Percentiles rank a stretch among this genome's conserved stretches.
These are phyloP conservation scores for Phoma sp. DNA, from an alignment of 2,329 filamentous ascomycete genomes.

Conservation along the genomic window DNA sequence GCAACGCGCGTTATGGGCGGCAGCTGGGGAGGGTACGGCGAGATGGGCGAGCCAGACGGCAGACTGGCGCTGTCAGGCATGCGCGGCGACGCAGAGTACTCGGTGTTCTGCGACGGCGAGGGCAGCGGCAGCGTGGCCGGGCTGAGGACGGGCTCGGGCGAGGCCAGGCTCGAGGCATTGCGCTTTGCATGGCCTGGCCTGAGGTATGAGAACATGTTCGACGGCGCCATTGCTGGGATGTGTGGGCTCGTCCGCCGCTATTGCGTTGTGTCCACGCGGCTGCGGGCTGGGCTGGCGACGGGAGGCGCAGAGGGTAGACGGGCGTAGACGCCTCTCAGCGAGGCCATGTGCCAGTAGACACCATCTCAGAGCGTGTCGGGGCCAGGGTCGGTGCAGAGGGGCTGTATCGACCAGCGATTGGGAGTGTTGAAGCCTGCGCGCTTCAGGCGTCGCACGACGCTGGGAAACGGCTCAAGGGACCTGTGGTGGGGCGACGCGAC, in stretches of 20 bases:
- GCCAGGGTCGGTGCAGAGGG: constrained; percentile 6
- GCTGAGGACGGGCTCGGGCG: constrained; percentile 41
- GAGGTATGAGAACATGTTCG: constrained; percentile 51
- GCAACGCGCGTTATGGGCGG: constrained; percentile 51
- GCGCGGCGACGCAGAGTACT: constrained; percentile 43
- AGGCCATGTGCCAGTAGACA: constrained; percentile 39
- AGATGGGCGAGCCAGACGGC: constrained; percentile 45
- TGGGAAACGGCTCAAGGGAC: constrained; percentile 10
- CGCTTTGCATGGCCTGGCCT: constrained; percentile 49
- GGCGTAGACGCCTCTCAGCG: constrained; percentile 42
- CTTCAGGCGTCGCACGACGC: constrained; percentile 20
- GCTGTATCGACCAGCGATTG: constrained; percentile 8
- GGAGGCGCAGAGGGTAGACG: constrained; percentile 4
- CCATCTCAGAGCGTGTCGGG: constrained; percentile 28
- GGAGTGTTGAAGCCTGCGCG: constrained; percentile 8
- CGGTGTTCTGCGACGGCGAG: constrained; percentile 39
- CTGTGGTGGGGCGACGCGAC: constrained; percentile 9
- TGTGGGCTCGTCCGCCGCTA: constrained; percentile 24
- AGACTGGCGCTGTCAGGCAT: constrained; percentile 39
- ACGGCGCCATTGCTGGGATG: constrained; percentile 45
- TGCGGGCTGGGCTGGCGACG: constrained; percentile 8
- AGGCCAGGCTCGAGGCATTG: constrained; percentile 45
- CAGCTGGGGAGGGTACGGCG: constrained; percentile 48
- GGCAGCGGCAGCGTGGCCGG: constrained; percentile 35
- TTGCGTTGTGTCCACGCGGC: constrained; percentile 25